A percentile compares a stretch with the other conserved stretches of the same genome.
Evolutionary conservation across 176 grass and related monocot genomes (phyloP).

Genomic region (Zea luxurians): DNA sequence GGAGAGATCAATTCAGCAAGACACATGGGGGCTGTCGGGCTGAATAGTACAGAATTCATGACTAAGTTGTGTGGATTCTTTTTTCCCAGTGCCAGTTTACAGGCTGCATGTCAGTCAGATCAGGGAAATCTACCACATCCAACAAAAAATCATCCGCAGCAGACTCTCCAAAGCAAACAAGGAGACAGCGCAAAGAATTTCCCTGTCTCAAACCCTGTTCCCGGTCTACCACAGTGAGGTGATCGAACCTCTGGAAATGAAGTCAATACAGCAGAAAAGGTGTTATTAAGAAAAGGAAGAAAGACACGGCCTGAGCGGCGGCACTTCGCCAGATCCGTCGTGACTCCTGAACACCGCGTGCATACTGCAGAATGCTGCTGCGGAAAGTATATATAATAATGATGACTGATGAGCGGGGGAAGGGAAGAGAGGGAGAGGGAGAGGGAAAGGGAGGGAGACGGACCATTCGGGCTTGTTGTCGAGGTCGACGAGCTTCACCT

Average conservation of each 20-base stretch:
- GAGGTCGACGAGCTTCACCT: constrained; percentile 69
- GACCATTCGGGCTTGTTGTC: constrained; percentile 84
- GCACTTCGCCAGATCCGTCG: background rate
- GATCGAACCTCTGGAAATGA: background rate
- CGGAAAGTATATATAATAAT: background rate
- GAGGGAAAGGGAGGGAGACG: background rate
- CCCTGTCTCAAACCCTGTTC: background rate
- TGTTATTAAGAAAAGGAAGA: background rate
- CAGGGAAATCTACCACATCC: background rate
- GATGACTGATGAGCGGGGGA: no score
- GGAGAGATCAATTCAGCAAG: background rate
- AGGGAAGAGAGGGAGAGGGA: background rate
- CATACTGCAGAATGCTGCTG: rapidly evolving
- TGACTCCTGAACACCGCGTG: background rate
- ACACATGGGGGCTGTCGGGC: background rate
- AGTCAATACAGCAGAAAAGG: background rate
- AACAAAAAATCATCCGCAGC: background rate
- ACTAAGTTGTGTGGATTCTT: background rate
- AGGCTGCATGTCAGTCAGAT: background rate
- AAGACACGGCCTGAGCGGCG: no score
- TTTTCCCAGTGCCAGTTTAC: background rate
- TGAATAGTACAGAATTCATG: background rate
- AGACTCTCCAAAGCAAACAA: background rate
- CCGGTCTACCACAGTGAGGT: background rate
- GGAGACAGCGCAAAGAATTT: background rate